A percentile compares a stretch with the other conserved stretches of the same genome.
Evolutionary conservation across 768 basidiomycete genomes (phyloP).

Genomic region (Tricholoma terreum): DNA sequence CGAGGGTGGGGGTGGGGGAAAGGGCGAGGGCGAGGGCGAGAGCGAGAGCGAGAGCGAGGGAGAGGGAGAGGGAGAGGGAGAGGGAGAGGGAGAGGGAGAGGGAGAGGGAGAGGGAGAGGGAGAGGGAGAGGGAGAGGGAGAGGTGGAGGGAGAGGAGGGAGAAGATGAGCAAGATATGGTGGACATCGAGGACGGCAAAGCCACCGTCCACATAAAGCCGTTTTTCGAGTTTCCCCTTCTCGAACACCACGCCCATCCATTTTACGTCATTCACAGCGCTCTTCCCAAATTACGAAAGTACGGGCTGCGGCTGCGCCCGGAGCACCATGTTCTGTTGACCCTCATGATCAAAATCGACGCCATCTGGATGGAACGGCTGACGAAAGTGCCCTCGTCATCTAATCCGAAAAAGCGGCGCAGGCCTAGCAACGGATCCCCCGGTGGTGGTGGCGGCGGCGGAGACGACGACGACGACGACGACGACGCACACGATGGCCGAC

Average conservation of each 20-base stretch:
- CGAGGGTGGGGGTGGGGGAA: too few species aligned
- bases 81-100: not conserved
- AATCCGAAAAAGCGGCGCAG: not conserved
- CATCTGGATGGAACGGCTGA: not conserved
- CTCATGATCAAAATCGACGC: not conserved
- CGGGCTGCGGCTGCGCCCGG: not conserved
- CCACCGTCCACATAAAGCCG: not conserved
- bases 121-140: not conserved
- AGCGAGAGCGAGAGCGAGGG: too few species aligned
- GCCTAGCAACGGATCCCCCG: not conserved
- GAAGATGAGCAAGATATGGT: not conserved
- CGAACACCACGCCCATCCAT: not conserved
- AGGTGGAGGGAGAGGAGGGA: not conserved
- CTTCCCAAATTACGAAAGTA: not conserved
- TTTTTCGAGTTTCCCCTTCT: slow-evolving; percentile 1
- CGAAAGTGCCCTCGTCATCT: not conserved
- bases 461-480: not conserved
- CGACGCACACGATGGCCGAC: not conserved
- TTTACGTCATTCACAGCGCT: not conserved
- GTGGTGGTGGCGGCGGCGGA: not conserved
- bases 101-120: not conserved
- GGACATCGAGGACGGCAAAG: not conserved
- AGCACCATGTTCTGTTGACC: not conserved
- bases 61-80: not conserved
- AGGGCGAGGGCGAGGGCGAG: not conserved